These are phyloP conservation scores for Catenaria anguillulae DNA, from an alignment of 371 early-diverging fungal species.

Conservation along the genomic window DNA sequence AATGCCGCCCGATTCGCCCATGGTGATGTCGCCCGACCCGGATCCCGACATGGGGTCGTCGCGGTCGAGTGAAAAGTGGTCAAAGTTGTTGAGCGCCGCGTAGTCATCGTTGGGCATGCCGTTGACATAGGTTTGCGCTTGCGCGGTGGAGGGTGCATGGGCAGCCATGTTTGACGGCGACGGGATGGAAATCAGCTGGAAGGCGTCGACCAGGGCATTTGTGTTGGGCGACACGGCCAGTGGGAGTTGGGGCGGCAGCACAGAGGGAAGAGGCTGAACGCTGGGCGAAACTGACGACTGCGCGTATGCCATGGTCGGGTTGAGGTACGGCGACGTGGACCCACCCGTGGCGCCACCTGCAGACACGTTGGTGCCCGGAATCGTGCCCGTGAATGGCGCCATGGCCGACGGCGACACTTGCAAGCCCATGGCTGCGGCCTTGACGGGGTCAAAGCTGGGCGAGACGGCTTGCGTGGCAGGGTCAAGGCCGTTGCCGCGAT, in stretches of 20 bases:
- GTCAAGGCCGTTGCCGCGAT: background rate
- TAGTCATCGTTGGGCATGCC: background rate
- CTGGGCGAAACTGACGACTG: too few relatives aligned
- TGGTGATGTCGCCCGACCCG: background rate
- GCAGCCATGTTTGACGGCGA: background rate
- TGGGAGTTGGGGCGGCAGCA: background rate
- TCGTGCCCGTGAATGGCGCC: too few relatives aligned
- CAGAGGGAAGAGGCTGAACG: too few relatives aligned
- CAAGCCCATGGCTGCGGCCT: background rate
- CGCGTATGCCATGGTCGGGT: too few relatives aligned
- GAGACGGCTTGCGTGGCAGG: background rate
- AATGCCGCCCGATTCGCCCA: background rate
- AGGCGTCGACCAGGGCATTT: background rate
- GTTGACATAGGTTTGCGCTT: too few relatives aligned
- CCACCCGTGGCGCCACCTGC: too few relatives aligned
- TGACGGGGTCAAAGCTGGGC: background rate
- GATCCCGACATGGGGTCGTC: background rate
- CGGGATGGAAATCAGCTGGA: background rate
- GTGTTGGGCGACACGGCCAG: background rate
- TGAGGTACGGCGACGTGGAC: too few relatives aligned
- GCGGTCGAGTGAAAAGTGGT: constrained; percentile 1
- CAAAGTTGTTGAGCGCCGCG: background rate
- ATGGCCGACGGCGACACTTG: background rate
- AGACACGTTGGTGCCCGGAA: too few relatives aligned
- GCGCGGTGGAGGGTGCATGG: background rate